phyloP scores from a whole-genome alignment of 202 grass and related monocot species.

The Carex sylvatica region DNA sequence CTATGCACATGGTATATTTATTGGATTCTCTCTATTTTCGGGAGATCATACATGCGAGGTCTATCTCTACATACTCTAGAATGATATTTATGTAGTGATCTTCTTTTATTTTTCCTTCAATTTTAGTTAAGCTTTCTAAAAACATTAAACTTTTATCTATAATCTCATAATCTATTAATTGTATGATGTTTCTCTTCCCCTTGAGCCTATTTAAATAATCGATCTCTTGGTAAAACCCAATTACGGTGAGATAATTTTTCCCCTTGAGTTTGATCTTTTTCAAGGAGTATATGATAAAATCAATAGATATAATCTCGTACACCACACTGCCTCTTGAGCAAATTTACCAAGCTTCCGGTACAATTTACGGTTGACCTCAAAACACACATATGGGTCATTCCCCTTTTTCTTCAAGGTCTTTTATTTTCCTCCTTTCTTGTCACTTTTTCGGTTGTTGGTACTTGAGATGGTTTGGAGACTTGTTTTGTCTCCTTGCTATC shows the following conservation, averaged over 20 bases:
- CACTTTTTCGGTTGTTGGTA: conserved; percentile 16
- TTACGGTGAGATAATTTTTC: conserved; percentile 76
- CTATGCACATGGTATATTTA: conserved; percentile 45
- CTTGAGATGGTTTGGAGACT: conserved; percentile 34
- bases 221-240: conserved; percentile 93
- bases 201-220: conserved; percentile 85
- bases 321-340: conserved; percentile 92
- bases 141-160: conserved; percentile 83
- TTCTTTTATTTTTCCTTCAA: conserved; percentile 77
- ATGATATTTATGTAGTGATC: conserved; percentile 90
- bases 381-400: conserved; percentile 70
- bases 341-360: conserved; percentile 96
- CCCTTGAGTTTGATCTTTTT: conserved; percentile 96
- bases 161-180: conserved; percentile 90
- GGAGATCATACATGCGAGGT: conserved; percentile 87
- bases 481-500: conserved; percentile 42
- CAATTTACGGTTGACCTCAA: conserved; percentile 85
- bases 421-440: conserved; percentile 39
- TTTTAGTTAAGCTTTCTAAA: conserved; percentile 41
- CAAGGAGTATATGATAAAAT: conserved; percentile 74
- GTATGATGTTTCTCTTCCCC: conserved; percentile 87
- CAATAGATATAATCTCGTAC: conserved; percentile 81
- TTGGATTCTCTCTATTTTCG: conserved; percentile 68
- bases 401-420: conserved; percentile 62
- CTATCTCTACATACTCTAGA: conserved; percentile 92